Evolutionary conservation across 768 basidiomycete genomes (phyloP), one percentile per base, ranked within the genome.

Genomic region (Piloderma croceum): DNA sequence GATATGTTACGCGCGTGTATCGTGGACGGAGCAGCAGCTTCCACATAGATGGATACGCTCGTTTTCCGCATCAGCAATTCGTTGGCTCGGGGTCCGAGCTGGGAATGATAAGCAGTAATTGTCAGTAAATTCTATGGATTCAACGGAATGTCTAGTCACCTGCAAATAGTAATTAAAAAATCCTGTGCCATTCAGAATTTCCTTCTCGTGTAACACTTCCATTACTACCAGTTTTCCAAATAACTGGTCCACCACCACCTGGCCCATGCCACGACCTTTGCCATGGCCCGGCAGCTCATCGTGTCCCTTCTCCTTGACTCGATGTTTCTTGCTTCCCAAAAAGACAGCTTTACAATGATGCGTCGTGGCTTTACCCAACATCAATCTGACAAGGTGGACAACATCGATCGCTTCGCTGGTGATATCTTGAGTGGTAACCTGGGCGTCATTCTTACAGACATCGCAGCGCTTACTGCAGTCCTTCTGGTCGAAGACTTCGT

Each of bases 391-490:
- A n/a, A 92, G 66, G 17, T 59, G 58, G 24, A 91, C 61, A 13
- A 79, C 71, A 17, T 69, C 62, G 24, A 59, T 60, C 0, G 83
- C 87, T 21, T 70, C 62, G 1, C 60, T 53, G 0, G 81, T 81
- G n/a, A 89, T 70, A 54, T 96, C 81, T 25, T 70, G 61, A 9
- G 62, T 64, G 13, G 70, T 54, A 5, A 71, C 50, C 7, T 63
- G 66, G 12, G 68, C 64, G 23, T 67, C 65, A 37, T 73, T 66
- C 31, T 73, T 62, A 56, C 96, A 99, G 47, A 89, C 92, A 59
- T 98, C 88, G 59, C 96, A 99, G 4, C 73, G 69, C 29, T 69
- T 65, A 25, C 73, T 59, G 54, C 96, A 99, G 12, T 77, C 49
- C 20, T 57, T 63, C 23, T 72, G 64, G 44, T 83, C 74, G 61